Base-by-base conservation (phyloP, 208 protist species). In the Trypanosoma boissoni region DNA sequence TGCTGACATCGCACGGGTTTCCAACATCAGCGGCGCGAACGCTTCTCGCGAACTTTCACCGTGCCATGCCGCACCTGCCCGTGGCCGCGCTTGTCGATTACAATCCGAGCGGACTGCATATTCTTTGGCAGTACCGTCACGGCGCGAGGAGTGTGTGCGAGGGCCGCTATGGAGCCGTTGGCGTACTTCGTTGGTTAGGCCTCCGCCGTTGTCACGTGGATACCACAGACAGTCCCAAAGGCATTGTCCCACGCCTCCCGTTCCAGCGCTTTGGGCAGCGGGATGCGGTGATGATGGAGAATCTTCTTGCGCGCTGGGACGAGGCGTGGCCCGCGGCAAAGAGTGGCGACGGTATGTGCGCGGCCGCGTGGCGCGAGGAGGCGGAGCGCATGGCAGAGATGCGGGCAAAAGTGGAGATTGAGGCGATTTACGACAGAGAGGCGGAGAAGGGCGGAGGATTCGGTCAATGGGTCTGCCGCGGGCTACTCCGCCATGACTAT, bases 1-100 rank as follows among this genome's bases (percentile, higher is more conserved):
- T 94, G 48, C 59, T 94, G 8, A 94, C 84, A 9, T 68, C 84
- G 7, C 74, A 85, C n/a, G 88, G 88, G 26, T 92, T 83, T 63
- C 83, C 88, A 6, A 84, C 77, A n/a, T 57, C 76, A 28, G 68
- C 84, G 1, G 88, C 88, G 5, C 78, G 81, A 24, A 68, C 37
- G 28, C 76, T 94, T 27, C 48, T 92, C 20, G 54, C 67, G n/a
- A 64, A 83, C 37, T 24, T 94, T 52, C 76, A 85, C 59, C n/a
- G 37, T 5, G 72, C 78, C 12, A 58, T 70, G 2, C 76, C 78
- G 21, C 72, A 72, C n/a, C 41, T 90, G 4, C 74, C 74, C 8
- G 74, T 94, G 3, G 69, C 91, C 1, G 83, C 71, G 14, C 66
- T 94, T 7, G 84, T 81, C 16, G 88, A 94, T 45, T 92, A 83